Base-by-base conservation (phyloP, 2,329 filamentous ascomycete genomes). In the Fusarium sp. region DNA sequence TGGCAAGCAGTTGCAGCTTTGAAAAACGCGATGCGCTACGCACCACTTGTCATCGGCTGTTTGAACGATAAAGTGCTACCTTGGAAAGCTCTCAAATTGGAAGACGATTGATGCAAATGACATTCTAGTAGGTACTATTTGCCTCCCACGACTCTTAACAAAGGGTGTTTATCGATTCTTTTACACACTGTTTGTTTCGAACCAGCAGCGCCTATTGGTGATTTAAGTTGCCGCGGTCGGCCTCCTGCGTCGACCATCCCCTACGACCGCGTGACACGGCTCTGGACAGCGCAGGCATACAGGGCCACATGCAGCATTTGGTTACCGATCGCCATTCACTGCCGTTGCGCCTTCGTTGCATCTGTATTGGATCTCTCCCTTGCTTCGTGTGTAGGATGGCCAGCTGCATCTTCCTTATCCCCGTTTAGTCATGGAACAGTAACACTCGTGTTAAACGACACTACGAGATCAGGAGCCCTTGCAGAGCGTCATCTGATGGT, bases 51-150 rank as follows among this genome's bases (percentile, higher is more conserved):
- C 12, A 13, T 17, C 13, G 18, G 7, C 24, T 18, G 3, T 47
- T 18, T 47, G 24, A 12, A 6, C 44, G 24, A 47, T 17, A 2
- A 47, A 13, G 11, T 26, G 6, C 44, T 47, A 17, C 11, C 18
- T 24, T 45, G 17, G 26, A 10, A 45, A 1, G 18, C 10, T 26
- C 24, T 2, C 11, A 10, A 9, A 9, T 13, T 18, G 8, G 17
- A 20, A 5, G 1, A 17, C 2, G 6, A 7, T 45, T 2, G 20
- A 24, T 11, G 20, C 1, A 17, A 45, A 15, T 44, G n/a, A 17
- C 7, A 44, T 22, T 39, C 6, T 4, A 22, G 20, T 13, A 7
- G 7, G 1, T 7, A 20, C 6, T 20, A n/a, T 26, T 26, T 45
- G 13, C 11, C 11, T 11, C 42, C 7, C 26, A 18, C 11, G 17